phyloP scores from a whole-genome alignment of 306 rosid species.

The Inga oerstediana region DNA sequence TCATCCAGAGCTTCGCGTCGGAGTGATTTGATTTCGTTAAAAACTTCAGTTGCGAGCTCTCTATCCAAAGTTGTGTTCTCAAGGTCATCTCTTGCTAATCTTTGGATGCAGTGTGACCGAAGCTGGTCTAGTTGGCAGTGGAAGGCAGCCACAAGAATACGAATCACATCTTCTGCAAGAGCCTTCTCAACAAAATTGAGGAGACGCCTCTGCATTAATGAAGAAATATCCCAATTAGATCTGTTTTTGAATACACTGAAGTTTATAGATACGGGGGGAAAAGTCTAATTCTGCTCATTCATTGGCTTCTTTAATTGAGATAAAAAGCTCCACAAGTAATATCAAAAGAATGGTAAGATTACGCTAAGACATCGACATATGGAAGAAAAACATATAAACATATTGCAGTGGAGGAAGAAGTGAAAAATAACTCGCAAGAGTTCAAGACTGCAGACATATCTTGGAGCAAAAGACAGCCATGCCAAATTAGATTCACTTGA shows the following conservation, averaged over 20 bases:
- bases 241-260: not conserved
- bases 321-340: not conserved
- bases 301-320: not conserved
- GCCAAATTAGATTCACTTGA: not conserved
- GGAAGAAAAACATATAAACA: not conserved
- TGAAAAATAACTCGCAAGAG: not conserved
- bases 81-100: slow-evolving; percentile 71
- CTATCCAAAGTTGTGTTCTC: slow-evolving; percentile 64
- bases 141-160: slow-evolving; percentile 68
- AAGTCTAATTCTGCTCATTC: not conserved
- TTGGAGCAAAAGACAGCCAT: slow-evolving; percentile 5
- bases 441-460: not conserved
- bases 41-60: slow-evolving; percentile 70
- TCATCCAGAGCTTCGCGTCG: slow-evolving; percentile 42
- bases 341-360: not conserved
- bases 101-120: slow-evolving; percentile 58
- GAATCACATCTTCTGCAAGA: slow-evolving; percentile 78
- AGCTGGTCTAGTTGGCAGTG: slow-evolving; percentile 69
- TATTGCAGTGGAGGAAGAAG: not conserved
- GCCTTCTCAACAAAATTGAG: slow-evolving; percentile 83
- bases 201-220: slow-evolving; percentile 71
- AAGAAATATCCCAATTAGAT: slow-evolving; percentile 32
- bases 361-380: not conserved
- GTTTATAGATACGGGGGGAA: not conserved
- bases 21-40: slow-evolving; percentile 49